These are phyloP conservation scores for Kokia cookei DNA, from an alignment of 441 rosid genomes.

Conservation along the genomic window DNA sequence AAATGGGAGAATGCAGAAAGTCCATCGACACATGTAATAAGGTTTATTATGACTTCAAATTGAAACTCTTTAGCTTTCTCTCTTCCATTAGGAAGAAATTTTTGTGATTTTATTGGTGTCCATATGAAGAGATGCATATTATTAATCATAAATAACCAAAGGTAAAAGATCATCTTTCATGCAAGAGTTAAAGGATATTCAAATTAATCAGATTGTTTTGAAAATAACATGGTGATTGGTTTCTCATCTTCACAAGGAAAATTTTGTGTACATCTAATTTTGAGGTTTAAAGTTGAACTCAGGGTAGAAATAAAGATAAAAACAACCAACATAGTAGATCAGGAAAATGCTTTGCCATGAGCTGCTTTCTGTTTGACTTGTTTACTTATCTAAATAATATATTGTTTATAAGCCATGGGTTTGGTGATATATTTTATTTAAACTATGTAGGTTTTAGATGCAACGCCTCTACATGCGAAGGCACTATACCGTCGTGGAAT, in stretches of 20 bases:
- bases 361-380: background rate
- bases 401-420: background rate
- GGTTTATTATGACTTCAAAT: constrained; percentile 32
- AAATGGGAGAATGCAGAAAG: constrained; percentile 85
- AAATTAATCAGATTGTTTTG: background rate
- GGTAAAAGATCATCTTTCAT: background rate
- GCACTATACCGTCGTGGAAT: constrained; percentile 93
- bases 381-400: background rate
- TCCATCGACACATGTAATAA: constrained; percentile 84
- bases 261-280: background rate
- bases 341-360: background rate
- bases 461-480: constrained; percentile 77
- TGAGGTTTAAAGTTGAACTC: background rate
- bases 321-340: background rate
- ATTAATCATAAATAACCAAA: background rate
- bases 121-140: background rate
- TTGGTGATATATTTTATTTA: background rate
- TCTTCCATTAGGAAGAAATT: background rate
- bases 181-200: background rate
- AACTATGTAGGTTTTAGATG: constrained; percentile 65
- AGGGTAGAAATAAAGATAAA: background rate
- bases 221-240: background rate
- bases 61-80: background rate
- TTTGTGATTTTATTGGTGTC: background rate
- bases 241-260: background rate